Evolutionary conservation across 2,329 filamentous ascomycete genomes (phyloP).

Genomic region (Macrophomina tecta): DNA sequence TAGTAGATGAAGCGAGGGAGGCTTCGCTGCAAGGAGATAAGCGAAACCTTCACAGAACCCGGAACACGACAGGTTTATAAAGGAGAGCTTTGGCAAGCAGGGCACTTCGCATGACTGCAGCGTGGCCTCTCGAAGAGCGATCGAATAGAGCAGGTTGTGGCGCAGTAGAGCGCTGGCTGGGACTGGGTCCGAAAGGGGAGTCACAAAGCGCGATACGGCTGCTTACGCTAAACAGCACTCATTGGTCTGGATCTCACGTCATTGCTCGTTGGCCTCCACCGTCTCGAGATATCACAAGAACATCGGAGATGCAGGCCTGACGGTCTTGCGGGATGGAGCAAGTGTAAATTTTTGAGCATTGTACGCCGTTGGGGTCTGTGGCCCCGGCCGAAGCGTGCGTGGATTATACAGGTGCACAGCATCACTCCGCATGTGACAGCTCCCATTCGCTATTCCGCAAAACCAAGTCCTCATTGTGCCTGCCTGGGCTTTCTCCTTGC

Average conservation of each 20-base stretch:
- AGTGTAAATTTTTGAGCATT: background rate
- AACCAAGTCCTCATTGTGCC: background rate
- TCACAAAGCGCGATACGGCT: background rate
- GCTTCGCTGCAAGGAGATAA: background rate
- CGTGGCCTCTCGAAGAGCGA: background rate
- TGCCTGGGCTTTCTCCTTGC: background rate
- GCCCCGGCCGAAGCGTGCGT: slow-evolving; percentile 7
- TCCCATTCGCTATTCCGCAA: background rate
- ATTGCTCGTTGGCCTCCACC: background rate
- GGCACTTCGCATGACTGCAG: slow-evolving; percentile 3
- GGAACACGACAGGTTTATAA: background rate
- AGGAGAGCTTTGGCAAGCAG: background rate
- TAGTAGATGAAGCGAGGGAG: background rate
- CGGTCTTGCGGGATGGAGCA: background rate
- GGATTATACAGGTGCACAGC: background rate
- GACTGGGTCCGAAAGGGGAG: slow-evolving; percentile 1
- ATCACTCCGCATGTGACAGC: slow-evolving; percentile 13
- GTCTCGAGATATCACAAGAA: background rate
- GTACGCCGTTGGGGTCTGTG: background rate
- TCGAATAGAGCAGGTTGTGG: background rate
- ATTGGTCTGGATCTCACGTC: slow-evolving; percentile 14
- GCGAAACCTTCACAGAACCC: background rate
- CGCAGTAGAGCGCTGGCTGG: slow-evolving; percentile 1
- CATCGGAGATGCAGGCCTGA: too few relatives aligned
- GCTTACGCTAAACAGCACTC: slow-evolving; percentile 10